phyloP scores from a whole-genome alignment of 1,284 basidiomycete species.

The Termitomyces sp. region DNA sequence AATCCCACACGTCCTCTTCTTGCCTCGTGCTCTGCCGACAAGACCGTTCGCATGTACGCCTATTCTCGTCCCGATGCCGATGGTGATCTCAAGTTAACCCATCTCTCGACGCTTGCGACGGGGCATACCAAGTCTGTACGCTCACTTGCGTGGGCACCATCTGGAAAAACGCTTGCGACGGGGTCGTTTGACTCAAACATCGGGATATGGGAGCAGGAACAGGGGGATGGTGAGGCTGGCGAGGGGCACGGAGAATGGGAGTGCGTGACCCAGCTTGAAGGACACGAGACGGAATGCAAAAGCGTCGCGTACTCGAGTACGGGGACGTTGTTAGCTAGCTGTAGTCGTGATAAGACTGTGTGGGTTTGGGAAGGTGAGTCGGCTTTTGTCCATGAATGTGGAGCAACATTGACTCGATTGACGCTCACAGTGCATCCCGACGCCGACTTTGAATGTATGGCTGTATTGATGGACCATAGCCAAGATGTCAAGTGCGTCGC shows the following conservation, averaged over 20 bases:
- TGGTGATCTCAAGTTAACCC: conserved; percentile 37
- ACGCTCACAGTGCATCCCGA: conserved; percentile 75
- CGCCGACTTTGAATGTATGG: conserved; percentile 92
- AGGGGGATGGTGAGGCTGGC: conserved; percentile 36
- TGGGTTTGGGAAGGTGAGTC: conserved; percentile 96
- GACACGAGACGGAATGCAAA: conserved; percentile 98
- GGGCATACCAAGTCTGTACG: conserved; percentile 93
- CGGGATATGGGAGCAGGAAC: conserved; percentile 82
- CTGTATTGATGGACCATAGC: conserved; percentile 94
- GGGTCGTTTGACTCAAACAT: conserved; percentile 95
- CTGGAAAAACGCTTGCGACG: conserved; percentile 85
- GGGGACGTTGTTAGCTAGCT: conserved; percentile 86
- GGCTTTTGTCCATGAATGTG: conserved; percentile 1
- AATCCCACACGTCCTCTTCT: conserved; percentile 81
- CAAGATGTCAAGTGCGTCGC: conserved; percentile 96
- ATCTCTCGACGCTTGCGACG: conserved; percentile 65
- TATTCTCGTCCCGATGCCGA: conserved; percentile 40
- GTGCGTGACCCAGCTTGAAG: conserved; percentile 84
- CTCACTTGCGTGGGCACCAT: conserved; percentile 85
- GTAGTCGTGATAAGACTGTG: conserved; percentile 94
- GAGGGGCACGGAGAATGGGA: conserved; percentile 63
- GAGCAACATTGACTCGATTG: not conserved
- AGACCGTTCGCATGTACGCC: conserved; percentile 81
- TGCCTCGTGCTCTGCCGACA: conserved; percentile 94
- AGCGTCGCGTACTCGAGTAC: conserved; percentile 80